These are phyloP conservation scores for Fusarium nematophilum DNA, from an alignment of 2,329 filamentous ascomycete genomes.

Conservation along the genomic window DNA sequence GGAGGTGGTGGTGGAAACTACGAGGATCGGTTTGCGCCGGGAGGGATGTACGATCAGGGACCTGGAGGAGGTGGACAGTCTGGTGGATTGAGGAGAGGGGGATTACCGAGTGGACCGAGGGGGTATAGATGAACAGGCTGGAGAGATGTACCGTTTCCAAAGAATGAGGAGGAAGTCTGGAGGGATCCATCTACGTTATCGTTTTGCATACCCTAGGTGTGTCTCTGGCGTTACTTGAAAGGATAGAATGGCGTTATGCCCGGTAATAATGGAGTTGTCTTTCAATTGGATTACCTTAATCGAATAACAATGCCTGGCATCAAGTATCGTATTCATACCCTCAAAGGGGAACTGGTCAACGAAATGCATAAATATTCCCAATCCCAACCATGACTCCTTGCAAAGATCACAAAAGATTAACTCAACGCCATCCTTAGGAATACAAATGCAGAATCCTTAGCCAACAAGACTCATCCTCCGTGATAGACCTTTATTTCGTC, in stretches of 20 bases:
- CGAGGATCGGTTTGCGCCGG: conserved; percentile 60
- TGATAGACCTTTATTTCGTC: conserved; percentile 33
- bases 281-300: too few species aligned
- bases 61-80: conserved; percentile 47
- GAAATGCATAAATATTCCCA: neutral
- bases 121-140: conserved; percentile 48
- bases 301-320: neutral
- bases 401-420: conserved; percentile 6
- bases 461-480: neutral
- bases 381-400: conserved; percentile 31
- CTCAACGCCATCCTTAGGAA: conserved; percentile 22
- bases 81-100: conserved; percentile 51
- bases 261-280: conserved; percentile 27
- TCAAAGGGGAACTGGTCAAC: neutral
- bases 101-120: conserved; percentile 60
- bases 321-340: conserved; percentile 6
- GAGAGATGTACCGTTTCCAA: neutral
- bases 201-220: conserved; percentile 2
- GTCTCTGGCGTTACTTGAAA: conserved; percentile 23
- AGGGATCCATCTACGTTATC: conserved; percentile 6
- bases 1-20: conserved; percentile 52
- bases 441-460: conserved; percentile 11
- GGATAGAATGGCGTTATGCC: conserved; percentile 42
- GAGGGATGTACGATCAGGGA: conserved; percentile 57
- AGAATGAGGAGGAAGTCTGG: neutral